Conservation (phyloP, 2,329 filamentous ascomycete genomes). For the Penicillium verrucosum region DNA sequence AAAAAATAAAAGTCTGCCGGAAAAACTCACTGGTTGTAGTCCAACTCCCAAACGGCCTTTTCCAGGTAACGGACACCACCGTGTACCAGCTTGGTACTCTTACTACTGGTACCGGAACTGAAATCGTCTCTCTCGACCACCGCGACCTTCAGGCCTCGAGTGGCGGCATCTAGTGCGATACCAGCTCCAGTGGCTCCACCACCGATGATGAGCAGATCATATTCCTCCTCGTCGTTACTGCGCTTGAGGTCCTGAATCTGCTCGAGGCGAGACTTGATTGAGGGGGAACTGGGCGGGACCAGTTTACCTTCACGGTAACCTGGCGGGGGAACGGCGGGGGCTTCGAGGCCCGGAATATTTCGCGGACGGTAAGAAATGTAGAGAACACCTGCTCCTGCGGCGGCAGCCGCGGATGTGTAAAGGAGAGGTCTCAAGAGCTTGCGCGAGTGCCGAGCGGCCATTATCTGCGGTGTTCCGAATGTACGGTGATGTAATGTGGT, state of each 20-base stretch:
- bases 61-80: constrained; percentile 81
- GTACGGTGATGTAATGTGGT: not conserved
- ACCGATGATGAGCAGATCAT: constrained; percentile 76
- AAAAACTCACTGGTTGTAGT: constrained; percentile 67
- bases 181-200: constrained; percentile 76
- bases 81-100: constrained; percentile 84
- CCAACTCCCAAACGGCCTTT: constrained; percentile 80
- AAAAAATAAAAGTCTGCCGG: no score
- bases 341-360: constrained; percentile 62
- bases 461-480: constrained; percentile 20
- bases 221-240: constrained; percentile 52
- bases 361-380: constrained; percentile 63
- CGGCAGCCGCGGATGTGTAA: constrained; percentile 56
- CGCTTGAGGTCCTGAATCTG: constrained; percentile 52
- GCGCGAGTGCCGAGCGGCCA: constrained; percentile 43
- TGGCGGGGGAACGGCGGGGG: constrained; percentile 61
- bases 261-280: constrained; percentile 49
- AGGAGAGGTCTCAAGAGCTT: constrained; percentile 57
- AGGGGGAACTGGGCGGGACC: constrained; percentile 51
- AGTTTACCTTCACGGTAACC: constrained; percentile 60
- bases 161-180: constrained; percentile 77
- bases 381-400: constrained; percentile 54
- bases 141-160: constrained; percentile 74
- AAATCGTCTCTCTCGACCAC: constrained; percentile 82
- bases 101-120: constrained; percentile 75